Base-by-base conservation (phyloP, 2,329 filamentous ascomycete genomes). In the Calonectria crousiana region DNA sequence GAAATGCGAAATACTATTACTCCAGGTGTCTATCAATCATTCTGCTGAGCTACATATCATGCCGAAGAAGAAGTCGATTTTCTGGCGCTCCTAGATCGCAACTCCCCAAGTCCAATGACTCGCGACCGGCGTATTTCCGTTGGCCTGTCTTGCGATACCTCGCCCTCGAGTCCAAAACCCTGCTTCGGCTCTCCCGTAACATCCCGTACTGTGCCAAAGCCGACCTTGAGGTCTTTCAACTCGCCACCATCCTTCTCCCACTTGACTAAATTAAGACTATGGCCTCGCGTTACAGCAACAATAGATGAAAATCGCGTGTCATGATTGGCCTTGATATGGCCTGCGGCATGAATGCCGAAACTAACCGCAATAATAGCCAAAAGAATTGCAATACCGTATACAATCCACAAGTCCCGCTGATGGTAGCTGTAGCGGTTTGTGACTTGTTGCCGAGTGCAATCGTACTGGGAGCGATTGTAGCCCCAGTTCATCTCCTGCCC, bases 251-350 rank as follows among this genome's bases (percentile, higher is more conserved):
- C 70, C 10, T 65, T 47, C 13, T 80, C 75, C 78, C 77, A 79
- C 5, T 66, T 67, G 10, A 79, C 38, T 14, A 74, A 73, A 10
- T 80, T 77, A 0, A 79, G 67, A 32, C 77, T 78, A 10, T 71
- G 66, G 4, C 71, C 78, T 58, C 78, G 74, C 3, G 78, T 73
- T 6, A 77, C 78, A 2, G 77, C 78, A 9, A 80, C 73, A 23
- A 80, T 80, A 4, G 78, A 78, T 3, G 79, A 80, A 49, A 79
- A 78, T 26, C 73, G 76, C 23, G 78, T 74, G 8, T 75, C 75
- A 47, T 72, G 65, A 74, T 76, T 74, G 28, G 73, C 52, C 3
- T 75, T 72, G 26, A 79, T 74, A 38, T 80, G 73, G 13, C 75
- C 60, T 49, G 76, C 77, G 2, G 78, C 79, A 4, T 68, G 34